A percentile compares a stretch with the other conserved stretches of the same genome.
Conservation (phyloP, 805 yeast species). For the Tetrapisispora phaffii region DNA sequence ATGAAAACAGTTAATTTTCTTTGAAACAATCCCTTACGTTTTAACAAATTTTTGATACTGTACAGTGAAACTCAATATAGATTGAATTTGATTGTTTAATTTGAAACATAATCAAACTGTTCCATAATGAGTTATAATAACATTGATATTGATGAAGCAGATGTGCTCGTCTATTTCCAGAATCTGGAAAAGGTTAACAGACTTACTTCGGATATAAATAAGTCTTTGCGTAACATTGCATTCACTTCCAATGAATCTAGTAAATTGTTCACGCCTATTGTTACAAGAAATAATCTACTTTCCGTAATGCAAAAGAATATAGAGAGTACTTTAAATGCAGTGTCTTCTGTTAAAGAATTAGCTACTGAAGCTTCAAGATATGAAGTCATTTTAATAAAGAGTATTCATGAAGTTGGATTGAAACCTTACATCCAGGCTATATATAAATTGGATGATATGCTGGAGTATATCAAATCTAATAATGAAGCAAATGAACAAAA, state of each 20-base stretch:
- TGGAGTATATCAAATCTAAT: constrained; percentile 34
- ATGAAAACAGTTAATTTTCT: too few species aligned
- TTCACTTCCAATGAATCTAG: constrained; percentile 24
- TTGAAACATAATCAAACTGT: not conserved
- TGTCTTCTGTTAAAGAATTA: constrained; percentile 41
- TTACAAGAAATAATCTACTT: constrained; percentile 49
- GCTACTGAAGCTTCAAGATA: constrained; percentile 37
- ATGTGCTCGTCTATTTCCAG: constrained; percentile 71
- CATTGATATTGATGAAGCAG: constrained; percentile 68
- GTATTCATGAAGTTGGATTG: constrained; percentile 26
- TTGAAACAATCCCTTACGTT: too few species aligned
- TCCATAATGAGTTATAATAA: constrained; percentile 1
- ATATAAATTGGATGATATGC: constrained; percentile 37
- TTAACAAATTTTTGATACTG: too few species aligned
- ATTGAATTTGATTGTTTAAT: not conserved
- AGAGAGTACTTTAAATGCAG: constrained; percentile 41
- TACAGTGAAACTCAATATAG: too few species aligned
- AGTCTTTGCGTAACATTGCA: constrained; percentile 42
- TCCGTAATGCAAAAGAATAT: constrained; percentile 48
- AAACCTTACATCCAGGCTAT: constrained; percentile 33
- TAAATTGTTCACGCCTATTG: constrained; percentile 57
- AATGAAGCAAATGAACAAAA: constrained; percentile 13
- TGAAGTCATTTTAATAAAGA: constrained; percentile 29
- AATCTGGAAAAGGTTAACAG: constrained; percentile 50
- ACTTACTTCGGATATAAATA: constrained; percentile 45